Conservation (phyloP, 2,329 filamentous ascomycete genomes). For the Colletotrichum falcatum region DNA sequence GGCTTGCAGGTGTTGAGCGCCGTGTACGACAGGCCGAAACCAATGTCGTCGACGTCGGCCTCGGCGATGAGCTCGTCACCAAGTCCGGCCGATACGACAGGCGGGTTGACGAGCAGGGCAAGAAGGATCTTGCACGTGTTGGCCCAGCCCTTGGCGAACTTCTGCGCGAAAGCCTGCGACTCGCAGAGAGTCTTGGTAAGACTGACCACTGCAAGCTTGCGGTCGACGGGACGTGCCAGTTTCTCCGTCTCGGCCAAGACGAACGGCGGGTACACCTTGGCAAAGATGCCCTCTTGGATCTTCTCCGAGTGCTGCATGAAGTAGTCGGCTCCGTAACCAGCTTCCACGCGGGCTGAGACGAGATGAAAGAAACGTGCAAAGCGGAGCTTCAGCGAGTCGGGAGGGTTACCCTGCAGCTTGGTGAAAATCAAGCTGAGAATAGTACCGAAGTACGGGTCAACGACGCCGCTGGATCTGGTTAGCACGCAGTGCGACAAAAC, state of each 20-base stretch:
- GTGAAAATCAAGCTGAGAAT: slow-evolving; percentile 87
- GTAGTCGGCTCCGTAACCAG: slow-evolving; percentile 91
- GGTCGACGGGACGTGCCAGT: slow-evolving; percentile 86
- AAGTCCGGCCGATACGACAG: slow-evolving; percentile 70
- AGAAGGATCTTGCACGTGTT: slow-evolving; percentile 91
- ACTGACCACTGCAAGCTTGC: slow-evolving; percentile 93
- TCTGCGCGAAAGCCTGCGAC: slow-evolving; percentile 83
- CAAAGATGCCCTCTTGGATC: slow-evolving; percentile 84
- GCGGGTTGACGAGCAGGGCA: slow-evolving; percentile 89
- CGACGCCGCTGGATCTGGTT: slow-evolving; percentile 61
- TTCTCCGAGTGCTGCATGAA: slow-evolving; percentile 88
- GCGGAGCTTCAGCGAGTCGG: slow-evolving; percentile 85
- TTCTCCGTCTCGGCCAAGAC: slow-evolving; percentile 92
- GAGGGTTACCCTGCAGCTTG: slow-evolving; percentile 73
- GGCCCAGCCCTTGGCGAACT: slow-evolving; percentile 90
- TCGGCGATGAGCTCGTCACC: slow-evolving; percentile 85
- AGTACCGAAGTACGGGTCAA: slow-evolving; percentile 82
- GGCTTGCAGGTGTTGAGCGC: slow-evolving; percentile 91
- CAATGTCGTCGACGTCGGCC: slow-evolving; percentile 92
- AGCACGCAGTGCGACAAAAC: not conserved
- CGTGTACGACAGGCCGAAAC: slow-evolving; percentile 95
- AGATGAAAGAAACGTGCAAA: slow-evolving; percentile 97
- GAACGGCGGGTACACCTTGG: slow-evolving; percentile 85
- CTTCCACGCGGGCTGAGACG: slow-evolving; percentile 80
- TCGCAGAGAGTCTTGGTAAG: slow-evolving; percentile 93